Evolutionary conservation across 768 basidiomycete species (phyloP).

Genomic region (Mycena metata): DNA sequence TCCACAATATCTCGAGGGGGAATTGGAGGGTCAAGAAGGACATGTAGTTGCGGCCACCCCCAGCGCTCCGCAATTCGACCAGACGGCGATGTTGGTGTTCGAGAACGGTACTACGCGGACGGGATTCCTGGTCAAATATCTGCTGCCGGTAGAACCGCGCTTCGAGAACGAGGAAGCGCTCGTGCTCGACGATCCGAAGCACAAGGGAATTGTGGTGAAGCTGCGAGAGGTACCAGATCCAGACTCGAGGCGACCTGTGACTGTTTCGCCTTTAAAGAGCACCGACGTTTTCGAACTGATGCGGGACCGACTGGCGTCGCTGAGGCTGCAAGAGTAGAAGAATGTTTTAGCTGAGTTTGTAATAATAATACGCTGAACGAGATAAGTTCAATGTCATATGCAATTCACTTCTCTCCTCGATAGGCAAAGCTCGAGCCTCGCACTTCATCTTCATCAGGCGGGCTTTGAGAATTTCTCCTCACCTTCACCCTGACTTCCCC

Average conservation of each 20-base stretch:
- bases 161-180: conserved; percentile 63
- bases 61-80: conserved; percentile 50
- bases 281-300: conserved; percentile 52
- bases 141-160: conserved; percentile 56
- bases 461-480: no score
- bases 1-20: conserved; percentile 52
- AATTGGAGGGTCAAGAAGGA: conserved; percentile 49
- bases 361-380: no score
- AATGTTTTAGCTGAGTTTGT: no score
- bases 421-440: no score
- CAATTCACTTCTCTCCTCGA: no score
- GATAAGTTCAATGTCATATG: no score
- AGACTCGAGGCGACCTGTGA: conserved; percentile 44
- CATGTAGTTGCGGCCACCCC: conserved; percentile 50
- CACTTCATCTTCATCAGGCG: no score
- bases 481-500: no score
- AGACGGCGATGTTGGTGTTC: conserved; percentile 52
- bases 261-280: conserved; percentile 54
- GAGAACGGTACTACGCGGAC: conserved; percentile 49
- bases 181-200: conserved; percentile 58
- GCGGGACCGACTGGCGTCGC: conserved; percentile 51
- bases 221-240: conserved; percentile 55
- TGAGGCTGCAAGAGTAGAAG: conserved; percentile 33
- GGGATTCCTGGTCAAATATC: conserved; percentile 55
- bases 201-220: conserved; percentile 59